Evolutionary conservation across 2,329 filamentous ascomycete genomes (phyloP).

Genomic region (Didymella pinodella): DNA sequence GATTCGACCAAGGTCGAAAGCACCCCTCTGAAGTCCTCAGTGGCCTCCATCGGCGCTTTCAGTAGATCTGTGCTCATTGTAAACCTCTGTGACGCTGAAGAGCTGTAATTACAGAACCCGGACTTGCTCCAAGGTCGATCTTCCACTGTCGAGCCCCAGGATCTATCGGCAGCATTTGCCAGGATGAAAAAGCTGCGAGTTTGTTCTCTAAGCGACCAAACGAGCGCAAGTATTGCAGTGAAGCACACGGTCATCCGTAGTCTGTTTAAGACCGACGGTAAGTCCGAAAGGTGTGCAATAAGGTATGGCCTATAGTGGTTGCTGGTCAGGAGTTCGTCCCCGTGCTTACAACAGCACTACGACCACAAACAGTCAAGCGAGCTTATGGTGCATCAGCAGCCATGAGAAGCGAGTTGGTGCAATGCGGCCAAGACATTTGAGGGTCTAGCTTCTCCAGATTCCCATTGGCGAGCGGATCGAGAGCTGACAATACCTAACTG

Average conservation of each 20-base stretch:
- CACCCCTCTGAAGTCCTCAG: neutral
- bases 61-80: neutral
- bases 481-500: slow-evolving; percentile 4
- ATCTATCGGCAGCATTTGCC: neutral
- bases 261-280: neutral
- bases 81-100: neutral
- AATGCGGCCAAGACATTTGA: neutral
- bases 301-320: neutral
- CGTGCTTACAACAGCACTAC: slow-evolving; percentile 14
- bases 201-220: neutral
- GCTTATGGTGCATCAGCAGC: slow-evolving; percentile 8
- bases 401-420: neutral
- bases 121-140: neutral
- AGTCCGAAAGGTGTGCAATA: neutral
- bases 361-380: neutral
- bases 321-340: neutral
- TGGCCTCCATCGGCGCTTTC: neutral
- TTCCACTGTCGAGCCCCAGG: neutral
- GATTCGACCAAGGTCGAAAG: neutral
- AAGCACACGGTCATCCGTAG: neutral
- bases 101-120: neutral
- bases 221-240: neutral
- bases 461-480: slow-evolving; percentile 1
- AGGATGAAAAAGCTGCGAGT: neutral
- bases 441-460: neutral